A percentile compares a stretch with the other conserved stretches of the same genome.
phyloP scores from a whole-genome alignment of 31 red algal species.

The Odonthalia washingtoniensis region DNA sequence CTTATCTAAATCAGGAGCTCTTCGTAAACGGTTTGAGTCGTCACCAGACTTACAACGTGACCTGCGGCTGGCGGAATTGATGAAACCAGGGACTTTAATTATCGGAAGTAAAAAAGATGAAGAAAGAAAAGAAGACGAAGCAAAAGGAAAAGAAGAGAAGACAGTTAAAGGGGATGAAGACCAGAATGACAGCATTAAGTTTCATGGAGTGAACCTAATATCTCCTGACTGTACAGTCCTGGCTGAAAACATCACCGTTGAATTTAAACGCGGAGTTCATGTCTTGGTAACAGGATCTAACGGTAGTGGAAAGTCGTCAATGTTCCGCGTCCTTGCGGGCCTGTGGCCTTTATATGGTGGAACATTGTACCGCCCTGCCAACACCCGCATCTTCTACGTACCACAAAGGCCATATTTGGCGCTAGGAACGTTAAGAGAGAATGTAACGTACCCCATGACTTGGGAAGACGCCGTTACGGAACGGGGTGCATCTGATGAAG shows the following conservation, averaged over 20 bases:
- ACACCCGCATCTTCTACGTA: constrained; percentile 89
- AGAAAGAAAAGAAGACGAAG: no score
- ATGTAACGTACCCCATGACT: constrained; percentile 95
- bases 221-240: constrained; percentile 91
- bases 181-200: constrained; percentile 50
- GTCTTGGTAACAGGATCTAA: constrained; percentile 96
- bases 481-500: constrained; percentile 71
- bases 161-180: not conserved
- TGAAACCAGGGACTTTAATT: constrained; percentile 85
- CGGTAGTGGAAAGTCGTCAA: constrained; percentile 85
- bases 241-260: constrained; percentile 75
- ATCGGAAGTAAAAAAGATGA: constrained; percentile 49
- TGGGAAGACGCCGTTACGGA: constrained; percentile 72
- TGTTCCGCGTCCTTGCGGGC: constrained; percentile 96
- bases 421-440: constrained; percentile 89
- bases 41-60: constrained; percentile 71
- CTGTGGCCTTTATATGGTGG: constrained; percentile 97
- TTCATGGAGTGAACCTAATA: constrained; percentile 88
- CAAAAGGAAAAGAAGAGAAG: no score
- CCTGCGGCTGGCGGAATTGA: constrained; percentile 75
- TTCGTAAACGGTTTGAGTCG: constrained; percentile 65
- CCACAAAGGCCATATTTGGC: constrained; percentile 97
- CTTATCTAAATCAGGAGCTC: constrained; percentile 57
- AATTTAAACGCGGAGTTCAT: constrained; percentile 86
- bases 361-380: constrained; percentile 80